Evolutionary conservation across 148 eudicot species (phyloP).

Genomic region (Oxyria digyna): DNA sequence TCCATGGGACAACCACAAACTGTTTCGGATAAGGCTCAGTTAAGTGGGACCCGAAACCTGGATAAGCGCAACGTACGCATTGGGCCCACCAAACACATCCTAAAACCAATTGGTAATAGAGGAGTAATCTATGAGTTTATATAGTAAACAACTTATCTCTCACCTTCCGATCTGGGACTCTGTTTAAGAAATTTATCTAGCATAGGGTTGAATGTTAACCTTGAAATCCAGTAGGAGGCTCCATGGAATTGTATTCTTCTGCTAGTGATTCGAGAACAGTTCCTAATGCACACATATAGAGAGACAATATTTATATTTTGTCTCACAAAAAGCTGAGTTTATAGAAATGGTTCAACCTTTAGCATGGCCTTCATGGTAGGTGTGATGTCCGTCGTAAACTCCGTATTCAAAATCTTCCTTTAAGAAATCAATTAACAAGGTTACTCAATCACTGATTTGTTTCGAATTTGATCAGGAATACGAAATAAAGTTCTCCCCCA

Average conservation of each 20-base stretch:
- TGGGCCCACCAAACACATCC: too few species aligned
- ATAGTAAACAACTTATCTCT: too few species aligned
- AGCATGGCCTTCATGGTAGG: slow-evolving; percentile 50
- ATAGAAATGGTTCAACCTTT: slow-evolving; percentile 29
- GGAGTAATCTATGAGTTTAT: too few species aligned
- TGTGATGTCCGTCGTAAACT: slow-evolving; percentile 64
- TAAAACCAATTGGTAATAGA: too few species aligned
- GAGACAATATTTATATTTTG: neutral
- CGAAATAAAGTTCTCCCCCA: neutral
- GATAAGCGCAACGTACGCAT: too few species aligned
- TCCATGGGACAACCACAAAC: too few species aligned
- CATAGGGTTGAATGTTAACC: slow-evolving; percentile 23
- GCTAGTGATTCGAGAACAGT: slow-evolving; percentile 54
- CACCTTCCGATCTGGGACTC: too few species aligned
- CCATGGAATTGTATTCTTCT: slow-evolving; percentile 59
- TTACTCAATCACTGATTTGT: neutral
- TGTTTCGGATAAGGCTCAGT: too few species aligned
- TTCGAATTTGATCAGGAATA: neutral
- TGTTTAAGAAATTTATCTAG: too few species aligned
- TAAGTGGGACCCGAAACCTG: too few species aligned
- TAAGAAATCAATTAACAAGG: neutral
- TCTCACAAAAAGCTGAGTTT: neutral
- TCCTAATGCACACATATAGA: slow-evolving; percentile 26
- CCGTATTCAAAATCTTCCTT: slow-evolving; percentile 78
- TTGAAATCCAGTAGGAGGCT: slow-evolving; percentile 81